Percentiles rank a stretch among this genome's conserved stretches.
Conservation (phyloP, 169 alveolate genomes). For the Theileria parva region DNA sequence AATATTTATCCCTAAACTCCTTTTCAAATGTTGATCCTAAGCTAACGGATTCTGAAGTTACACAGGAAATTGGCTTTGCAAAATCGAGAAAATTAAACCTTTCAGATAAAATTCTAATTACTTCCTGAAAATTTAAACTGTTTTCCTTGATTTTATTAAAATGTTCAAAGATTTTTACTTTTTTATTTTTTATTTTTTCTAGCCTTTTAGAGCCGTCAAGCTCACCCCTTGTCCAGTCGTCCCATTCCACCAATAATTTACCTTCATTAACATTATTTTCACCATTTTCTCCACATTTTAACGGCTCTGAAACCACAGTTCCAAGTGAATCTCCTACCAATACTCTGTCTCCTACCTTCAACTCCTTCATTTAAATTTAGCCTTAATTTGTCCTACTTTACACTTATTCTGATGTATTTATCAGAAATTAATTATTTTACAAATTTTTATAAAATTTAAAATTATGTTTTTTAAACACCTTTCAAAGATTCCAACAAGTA, state of each 20-base stretch:
- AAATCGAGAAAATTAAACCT: neutral
- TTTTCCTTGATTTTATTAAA: neutral
- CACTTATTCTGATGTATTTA: neutral
- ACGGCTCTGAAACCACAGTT: neutral
- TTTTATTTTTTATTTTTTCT: neutral
- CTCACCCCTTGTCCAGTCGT: slow-evolving; percentile 1
- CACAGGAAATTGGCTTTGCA: neutral
- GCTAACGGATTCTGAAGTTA: neutral
- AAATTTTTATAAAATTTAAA: too few species aligned
- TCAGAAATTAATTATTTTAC: neutral
- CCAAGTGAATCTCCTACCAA: neutral
- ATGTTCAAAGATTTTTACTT: neutral
- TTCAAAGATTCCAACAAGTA: neutral
- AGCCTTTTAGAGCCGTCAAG: neutral
- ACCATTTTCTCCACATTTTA: neutral
- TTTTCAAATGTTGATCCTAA: slow-evolving; percentile 1
- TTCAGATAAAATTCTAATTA: neutral
- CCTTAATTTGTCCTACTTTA: neutral
- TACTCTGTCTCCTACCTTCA: neutral
- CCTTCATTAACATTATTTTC: neutral
- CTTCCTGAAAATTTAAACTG: neutral
- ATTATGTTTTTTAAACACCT: neutral
- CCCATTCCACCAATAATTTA: slow-evolving; percentile 1
- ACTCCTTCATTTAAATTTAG: neutral
- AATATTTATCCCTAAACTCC: slow-evolving; percentile 12